Base-by-base conservation (phyloP, 1,284 basidiomycete genomes). In the Melampsora larici-populina region DNA sequence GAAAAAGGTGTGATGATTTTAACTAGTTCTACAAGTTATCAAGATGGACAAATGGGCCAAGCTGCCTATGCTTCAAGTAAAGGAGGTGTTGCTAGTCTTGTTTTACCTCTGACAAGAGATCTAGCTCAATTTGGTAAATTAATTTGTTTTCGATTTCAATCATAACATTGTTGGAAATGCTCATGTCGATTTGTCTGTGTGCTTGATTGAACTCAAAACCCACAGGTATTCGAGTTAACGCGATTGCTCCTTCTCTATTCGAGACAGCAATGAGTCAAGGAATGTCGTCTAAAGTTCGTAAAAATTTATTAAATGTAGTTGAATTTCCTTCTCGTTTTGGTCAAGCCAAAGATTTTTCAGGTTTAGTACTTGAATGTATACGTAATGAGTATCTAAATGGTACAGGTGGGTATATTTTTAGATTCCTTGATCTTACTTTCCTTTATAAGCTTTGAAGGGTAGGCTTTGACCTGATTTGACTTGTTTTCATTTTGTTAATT, bases 1-100 rank as follows among this genome's bases (percentile, higher is more conserved):
- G 84, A 85, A 65, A 68, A 79, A 1, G 84, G 84, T 8, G 82
- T 85, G n/a, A 84, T 85, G 76, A 81, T 85, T 75, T 79, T 83
- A 63, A 83, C 82, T 11, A 81, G 81, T 33, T 81, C 81, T 1
- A 83, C 83, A 2, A 82, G 82, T 33, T 83, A 81, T 0, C 80
- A 83, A 24, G 84, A 85, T 40, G 84, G 84, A 7, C 84, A 84
- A 70, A 79, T 79, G n/a, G 83, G 83, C 5, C 82, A 84, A 72
- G 81, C 80, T n/a, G 80, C 82, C 26, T 84, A 84, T 70, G 82
- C 81, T 0, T 81, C 81, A 1, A 79, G 78, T 64, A 84, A 84
- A 70, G 84, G 82, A 0, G 84, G 82, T 0, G 82, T 85, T 0
- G 80, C 82, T 18, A 80, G 80, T 1, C 63, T 85, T 64, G 81